A percentile compares a stretch with the other conserved stretches of the same genome.
These are phyloP conservation scores for Andalucia godoyi DNA, from an alignment of 78 protist genomes.

Conservation along the genomic window DNA sequence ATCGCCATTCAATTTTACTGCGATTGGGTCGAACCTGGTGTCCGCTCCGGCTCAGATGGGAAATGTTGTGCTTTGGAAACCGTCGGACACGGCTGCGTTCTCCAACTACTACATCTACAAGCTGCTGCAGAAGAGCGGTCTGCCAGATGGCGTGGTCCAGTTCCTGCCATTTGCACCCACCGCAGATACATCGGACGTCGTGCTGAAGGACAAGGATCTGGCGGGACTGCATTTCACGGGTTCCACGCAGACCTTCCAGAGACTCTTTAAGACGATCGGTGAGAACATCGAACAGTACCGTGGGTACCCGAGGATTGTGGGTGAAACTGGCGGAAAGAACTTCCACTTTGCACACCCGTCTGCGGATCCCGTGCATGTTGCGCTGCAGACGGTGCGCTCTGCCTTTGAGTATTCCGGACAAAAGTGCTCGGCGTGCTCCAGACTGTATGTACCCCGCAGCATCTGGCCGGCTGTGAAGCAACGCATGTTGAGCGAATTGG, in stretches of 20 bases:
- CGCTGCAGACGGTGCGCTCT: conserved; percentile 40
- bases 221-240: conserved; percentile 89
- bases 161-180: conserved; percentile 59
- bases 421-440: conserved; percentile 84
- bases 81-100: conserved; percentile 58
- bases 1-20: conserved; percentile 91
- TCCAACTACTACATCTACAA: conserved; percentile 56
- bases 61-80: conserved; percentile 84
- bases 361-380: conserved; percentile 16
- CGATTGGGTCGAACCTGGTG: conserved; percentile 82
- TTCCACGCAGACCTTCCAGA: conserved; percentile 60
- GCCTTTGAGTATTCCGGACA: conserved; percentile 90
- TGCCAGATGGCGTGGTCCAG: conserved; percentile 87
- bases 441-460: conserved; percentile 67
- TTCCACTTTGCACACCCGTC: conserved; percentile 74
- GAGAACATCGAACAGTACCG: conserved; percentile 29
- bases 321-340: conserved; percentile 94
- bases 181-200: conserved; percentile 3
- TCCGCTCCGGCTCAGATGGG: conserved; percentile 91
- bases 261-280: conserved; percentile 45
- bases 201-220: conserved; percentile 31
- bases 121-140: conserved; percentile 82
- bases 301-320: conserved; percentile 78
- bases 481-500: conserved; percentile 2
- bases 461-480: conserved; percentile 56